Percentiles rank a stretch among this genome's conserved stretches.
phyloP scores from a whole-genome alignment of 1,139 yeast genomes.

The Diutina scorzettiae region DNA sequence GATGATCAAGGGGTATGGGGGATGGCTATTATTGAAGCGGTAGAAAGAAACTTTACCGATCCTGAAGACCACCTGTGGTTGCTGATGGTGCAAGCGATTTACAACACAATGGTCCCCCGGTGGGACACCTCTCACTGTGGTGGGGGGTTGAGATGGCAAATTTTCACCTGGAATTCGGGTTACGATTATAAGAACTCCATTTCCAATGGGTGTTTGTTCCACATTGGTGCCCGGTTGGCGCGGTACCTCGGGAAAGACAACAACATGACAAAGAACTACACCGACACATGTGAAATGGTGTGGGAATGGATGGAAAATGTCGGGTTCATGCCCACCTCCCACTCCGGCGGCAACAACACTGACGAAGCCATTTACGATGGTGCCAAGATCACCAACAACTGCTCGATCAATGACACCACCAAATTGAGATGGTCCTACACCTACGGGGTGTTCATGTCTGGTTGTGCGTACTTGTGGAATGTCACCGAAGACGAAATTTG shows the following conservation, averaged over 20 bases:
- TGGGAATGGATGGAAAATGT: constrained; percentile 74
- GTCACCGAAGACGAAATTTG: constrained; percentile 60
- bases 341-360: constrained; percentile 26
- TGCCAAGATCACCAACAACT: constrained; percentile 49
- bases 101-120: constrained; percentile 78
- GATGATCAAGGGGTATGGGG: constrained; percentile 96
- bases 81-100: constrained; percentile 65
- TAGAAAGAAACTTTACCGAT: constrained; percentile 64
- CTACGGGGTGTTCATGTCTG: constrained; percentile 69
- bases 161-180: constrained; percentile 89
- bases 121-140: constrained; percentile 71
- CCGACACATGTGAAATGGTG: constrained; percentile 69
- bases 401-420: constrained; percentile 38
- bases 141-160: constrained; percentile 96
- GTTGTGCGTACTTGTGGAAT: constrained; percentile 75
- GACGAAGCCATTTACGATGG: constrained; percentile 62
- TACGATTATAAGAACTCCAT: constrained; percentile 87
- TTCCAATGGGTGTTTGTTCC: constrained; percentile 82
- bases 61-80: constrained; percentile 52
- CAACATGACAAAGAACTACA: constrained; percentile 31
- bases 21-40: constrained; percentile 69
- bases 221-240: constrained; percentile 77
- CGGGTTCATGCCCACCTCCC: constrained; percentile 31
- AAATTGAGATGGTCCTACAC: constrained; percentile 78
- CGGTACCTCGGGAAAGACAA: constrained; percentile 59